Evolutionary conservation across 164 flowering plant species (phyloP).

Genomic region (Vitis vinifera): ASM3070453v1 NC_081811.1:26550501-26551000

Average conservation of each 20-base stretch:
- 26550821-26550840: slow-evolving; percentile 43
- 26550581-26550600: slow-evolving; percentile 55
- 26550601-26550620: slow-evolving; percentile 44
- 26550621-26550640: slow-evolving; percentile 41
- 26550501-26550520: slow-evolving; percentile 73
- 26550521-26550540: slow-evolving; percentile 52
- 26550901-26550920: slow-evolving; percentile 54
- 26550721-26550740: slow-evolving; percentile 49
- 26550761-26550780: slow-evolving; percentile 57
- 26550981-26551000: slow-evolving; percentile 44
- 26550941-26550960: slow-evolving; percentile 66
- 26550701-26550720: slow-evolving; percentile 48
- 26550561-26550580: slow-evolving; percentile 80
- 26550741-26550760: slow-evolving; percentile 70
- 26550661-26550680: slow-evolving; percentile 49
- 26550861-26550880: slow-evolving; percentile 69
- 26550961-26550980: slow-evolving; percentile 66
- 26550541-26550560: slow-evolving; percentile 42
- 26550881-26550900: slow-evolving; percentile 53
- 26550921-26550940: slow-evolving; percentile 68
- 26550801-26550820: slow-evolving; percentile 53
- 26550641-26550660: slow-evolving; percentile 56
- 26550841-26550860: slow-evolving; percentile 62
- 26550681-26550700: slow-evolving; percentile 25
- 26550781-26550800: slow-evolving; percentile 38